Percentiles rank a stretch among this genome's conserved stretches.
These are phyloP conservation scores for Rhizopus stolonifer DNA, from an alignment of 371 early-diverging fungal genomes.

Conservation along the genomic window DNA sequence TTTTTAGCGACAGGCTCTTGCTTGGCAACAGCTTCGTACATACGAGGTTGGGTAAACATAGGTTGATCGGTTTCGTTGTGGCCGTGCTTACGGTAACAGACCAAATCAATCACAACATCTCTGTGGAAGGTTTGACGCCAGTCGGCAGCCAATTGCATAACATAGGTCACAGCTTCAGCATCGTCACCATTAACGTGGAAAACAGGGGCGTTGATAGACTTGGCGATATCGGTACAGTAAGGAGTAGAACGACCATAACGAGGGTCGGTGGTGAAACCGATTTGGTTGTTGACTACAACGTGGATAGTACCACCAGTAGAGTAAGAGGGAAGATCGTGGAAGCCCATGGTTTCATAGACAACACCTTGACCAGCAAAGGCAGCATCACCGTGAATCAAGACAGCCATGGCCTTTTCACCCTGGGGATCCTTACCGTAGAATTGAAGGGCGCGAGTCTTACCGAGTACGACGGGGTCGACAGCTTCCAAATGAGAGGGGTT, in stretches of 20 bases:
- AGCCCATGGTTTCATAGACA: slow-evolving; percentile 95
- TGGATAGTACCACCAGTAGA: slow-evolving; percentile 96
- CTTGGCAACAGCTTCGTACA: slow-evolving; percentile 90
- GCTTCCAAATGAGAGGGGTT: slow-evolving; percentile 99
- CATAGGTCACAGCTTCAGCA: slow-evolving; percentile 93
- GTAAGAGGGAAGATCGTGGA: slow-evolving; percentile 92
- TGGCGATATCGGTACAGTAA: slow-evolving; percentile 97
- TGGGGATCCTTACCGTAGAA: slow-evolving; percentile 86
- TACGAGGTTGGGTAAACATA: slow-evolving; percentile 95
- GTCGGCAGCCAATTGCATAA: slow-evolving; percentile 92
- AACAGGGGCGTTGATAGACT: slow-evolving; percentile 93
- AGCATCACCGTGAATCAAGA: slow-evolving; percentile 97
- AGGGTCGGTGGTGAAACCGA: slow-evolving; percentile 98
- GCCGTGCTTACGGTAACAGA: slow-evolving; percentile 95
- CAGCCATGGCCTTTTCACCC: slow-evolving; percentile 81
- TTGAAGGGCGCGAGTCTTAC: slow-evolving; percentile 94
- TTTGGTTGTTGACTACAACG: slow-evolving; percentile 98
- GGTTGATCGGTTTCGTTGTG: slow-evolving; percentile 99
- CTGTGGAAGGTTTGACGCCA: slow-evolving; percentile 95
- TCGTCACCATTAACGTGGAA: slow-evolving; percentile 98
- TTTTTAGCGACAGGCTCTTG: slow-evolving; percentile 81
- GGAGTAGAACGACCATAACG: slow-evolving; percentile 93
- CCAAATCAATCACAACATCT: slow-evolving; percentile 95
- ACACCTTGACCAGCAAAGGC: slow-evolving; percentile 97
- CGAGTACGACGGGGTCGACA: slow-evolving; percentile 95